Base-by-base conservation (phyloP, 257 asterid genomes). In the Solanum dulcamara region DNA sequence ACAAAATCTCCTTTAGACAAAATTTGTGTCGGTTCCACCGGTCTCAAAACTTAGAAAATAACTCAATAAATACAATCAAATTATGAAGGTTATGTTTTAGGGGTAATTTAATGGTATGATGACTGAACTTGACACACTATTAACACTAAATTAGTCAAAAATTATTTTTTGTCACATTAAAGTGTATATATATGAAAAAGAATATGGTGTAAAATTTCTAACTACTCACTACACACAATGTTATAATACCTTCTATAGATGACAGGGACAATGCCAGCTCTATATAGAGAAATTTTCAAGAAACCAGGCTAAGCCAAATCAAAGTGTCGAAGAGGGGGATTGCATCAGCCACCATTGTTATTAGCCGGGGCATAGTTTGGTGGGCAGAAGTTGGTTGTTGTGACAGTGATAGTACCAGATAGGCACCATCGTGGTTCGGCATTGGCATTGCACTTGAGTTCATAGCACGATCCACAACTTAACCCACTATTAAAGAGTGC, bases 301-400 rank as follows among this genome's bases (percentile, higher is more conserved):
- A 92, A 92, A 33, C 87, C 88, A 3, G 96, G 93, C 88, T 92
- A 84, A 3, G 96, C 91, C 28, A 91, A 51, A 79, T 92, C 94
- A 28, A 92, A 92, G 59, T 92, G 93, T 2, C 86, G 92, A 40
- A 90, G 94, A 30, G 92, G 96, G 1, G 94, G 94, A 83, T 91
- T 92, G 83, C 96, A 91, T 93, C 94, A 91, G 6, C 94, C 94
- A 28, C 94, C 96, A 50, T 86, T 86, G 87, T 91, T 71, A 84
- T 85, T 89, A 38, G 94, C 84, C 35, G 90, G 87, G 2, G 91
- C 95, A 28, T 86, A 87, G 67, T 92, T 92, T 2, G 95, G 95
- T 9, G 95, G 95, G 81, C 94, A 92, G 53, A 92, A 91, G 22
- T 92, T 92, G 81, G 96, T 91, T 57, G 94, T 90, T 24, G 95